These are phyloP conservation scores for Mycosphaerelloides madeirae DNA, from an alignment of 2,329 filamentous ascomycete species.

Conservation along the genomic window DNA sequence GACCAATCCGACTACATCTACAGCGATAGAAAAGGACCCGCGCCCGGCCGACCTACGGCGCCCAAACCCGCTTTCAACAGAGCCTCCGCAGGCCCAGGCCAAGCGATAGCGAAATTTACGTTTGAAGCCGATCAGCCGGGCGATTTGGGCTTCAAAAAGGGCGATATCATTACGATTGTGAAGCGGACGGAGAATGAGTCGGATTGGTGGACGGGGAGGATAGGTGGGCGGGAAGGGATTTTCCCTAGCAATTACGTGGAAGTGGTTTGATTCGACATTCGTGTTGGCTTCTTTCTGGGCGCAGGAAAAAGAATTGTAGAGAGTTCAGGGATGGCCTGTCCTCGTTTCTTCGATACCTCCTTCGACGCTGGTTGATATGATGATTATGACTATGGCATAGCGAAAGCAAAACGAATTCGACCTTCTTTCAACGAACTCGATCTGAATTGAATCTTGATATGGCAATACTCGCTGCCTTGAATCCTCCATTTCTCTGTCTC, in stretches of 20 bases:
- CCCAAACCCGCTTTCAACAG: slow-evolving; percentile 79
- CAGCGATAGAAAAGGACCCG: slow-evolving; percentile 48
- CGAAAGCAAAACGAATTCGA: too few species aligned
- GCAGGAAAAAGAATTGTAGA: too few species aligned
- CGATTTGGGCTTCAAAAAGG: slow-evolving; percentile 94
- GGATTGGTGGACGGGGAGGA: slow-evolving; percentile 96
- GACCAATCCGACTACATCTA: slow-evolving; percentile 50
- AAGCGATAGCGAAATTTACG: slow-evolving; percentile 62
- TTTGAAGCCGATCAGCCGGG: slow-evolving; percentile 93
- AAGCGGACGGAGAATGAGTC: slow-evolving; percentile 92
- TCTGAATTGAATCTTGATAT: too few species aligned
- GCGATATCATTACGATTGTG: slow-evolving; percentile 87
- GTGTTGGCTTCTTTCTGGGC: too few species aligned
- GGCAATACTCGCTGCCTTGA: too few species aligned
- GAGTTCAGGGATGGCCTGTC: too few species aligned
- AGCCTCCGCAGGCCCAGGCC: slow-evolving; percentile 26
- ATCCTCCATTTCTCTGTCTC: too few species aligned
- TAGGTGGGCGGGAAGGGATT: slow-evolving; percentile 75
- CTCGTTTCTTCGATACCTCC: too few species aligned
- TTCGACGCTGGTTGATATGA: too few species aligned
- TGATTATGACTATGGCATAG: too few species aligned
- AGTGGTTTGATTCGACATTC: slow-evolving; percentile 10
- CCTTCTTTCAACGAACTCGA: too few species aligned
- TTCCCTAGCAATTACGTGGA: slow-evolving; percentile 59
- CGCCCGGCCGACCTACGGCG: slow-evolving; percentile 73